Evolutionary conservation across 2,329 filamentous ascomycete genomes (phyloP), one percentile per base, ranked within the genome.

Genomic region (Orbilia brochopaga): DNA sequence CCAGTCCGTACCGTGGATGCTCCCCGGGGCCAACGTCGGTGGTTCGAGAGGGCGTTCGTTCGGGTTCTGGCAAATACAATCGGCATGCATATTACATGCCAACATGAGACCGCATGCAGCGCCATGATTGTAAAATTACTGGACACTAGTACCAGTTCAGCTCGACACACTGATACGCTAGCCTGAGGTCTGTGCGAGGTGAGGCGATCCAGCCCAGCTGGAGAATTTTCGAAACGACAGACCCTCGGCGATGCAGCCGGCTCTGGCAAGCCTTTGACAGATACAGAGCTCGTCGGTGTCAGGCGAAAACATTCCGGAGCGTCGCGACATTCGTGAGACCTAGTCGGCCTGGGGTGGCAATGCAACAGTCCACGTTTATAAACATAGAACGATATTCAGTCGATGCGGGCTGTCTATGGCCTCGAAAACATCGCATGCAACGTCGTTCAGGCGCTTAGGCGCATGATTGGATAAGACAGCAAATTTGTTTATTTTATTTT

Each of bases 401-500:
- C 13, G 11, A 42, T 17, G 15, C 37, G 44, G 27, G 27, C 3
- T 32, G 27, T 32, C 27, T 32, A 32, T 32, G 27, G 27, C 27
- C 8, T 32, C 27, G 8, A 32, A 48, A 48, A 48, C 17, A 48
- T 48, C 8, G n/a, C 19, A 48, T 48, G 44, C 44, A 48, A 48
- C n/a, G n/a, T 23, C 19, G 44, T 23, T 21, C n/a, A 10, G 19
- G 44, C 44, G 44, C 44, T 48, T 19, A 48, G 21, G 44, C 44
- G 44, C 44, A 48, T 48, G 19, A 48, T 32, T 32, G 27, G 27
- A 32, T 32, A 32, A 8, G 3, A 8, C 3, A 32, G 3, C 3
- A 32, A 32, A 32, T 32, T 32, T 3, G 27, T 3, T 32, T 62
- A 11, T 48, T 63, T 66, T 32, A 73, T 46, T 73, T 73, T 46